Evolutionary conservation across 306 rosid species (phyloP).

Genomic region (Citrullus colocynthis): DNA sequence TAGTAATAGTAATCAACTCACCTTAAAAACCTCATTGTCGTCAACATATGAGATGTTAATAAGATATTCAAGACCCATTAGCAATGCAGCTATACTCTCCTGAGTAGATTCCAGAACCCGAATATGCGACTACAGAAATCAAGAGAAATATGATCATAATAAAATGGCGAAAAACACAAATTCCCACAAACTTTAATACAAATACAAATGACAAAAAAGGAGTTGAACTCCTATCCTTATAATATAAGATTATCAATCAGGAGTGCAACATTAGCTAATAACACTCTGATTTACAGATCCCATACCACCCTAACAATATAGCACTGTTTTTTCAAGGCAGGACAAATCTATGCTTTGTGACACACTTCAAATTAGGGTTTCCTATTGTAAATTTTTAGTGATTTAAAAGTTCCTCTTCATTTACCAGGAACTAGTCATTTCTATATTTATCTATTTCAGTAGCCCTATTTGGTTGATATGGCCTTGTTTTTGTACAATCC

Average conservation of each 20-base stretch:
- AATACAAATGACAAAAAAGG: not conserved
- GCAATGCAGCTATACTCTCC: conserved; percentile 62
- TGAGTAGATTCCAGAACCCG: conserved; percentile 62
- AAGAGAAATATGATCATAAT: not conserved
- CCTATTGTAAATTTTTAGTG: not conserved
- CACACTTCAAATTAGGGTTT: not conserved
- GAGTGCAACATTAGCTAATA: not conserved
- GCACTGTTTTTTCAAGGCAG: not conserved
- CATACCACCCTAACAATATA: not conserved
- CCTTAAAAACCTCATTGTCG: conserved; percentile 97
- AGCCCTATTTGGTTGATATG: not conserved
- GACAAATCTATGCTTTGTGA: not conserved
- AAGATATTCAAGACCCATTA: conserved; percentile 90
- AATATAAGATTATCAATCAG: not conserved
- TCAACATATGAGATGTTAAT: conserved; percentile 89
- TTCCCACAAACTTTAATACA: not conserved
- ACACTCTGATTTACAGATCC: not conserved
- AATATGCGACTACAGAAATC: conserved; percentile 54
- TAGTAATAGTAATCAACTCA: conserved; percentile 3
- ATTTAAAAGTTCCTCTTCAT: not conserved
- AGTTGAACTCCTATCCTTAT: not conserved
- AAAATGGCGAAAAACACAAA: not conserved
- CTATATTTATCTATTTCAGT: not conserved
- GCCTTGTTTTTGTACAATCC: not conserved
- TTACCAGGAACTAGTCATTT: not conserved